These are phyloP conservation scores for Eimeria sp. DNA, from an alignment of 169 alveolate genomes.

Conservation along the genomic window DNA sequence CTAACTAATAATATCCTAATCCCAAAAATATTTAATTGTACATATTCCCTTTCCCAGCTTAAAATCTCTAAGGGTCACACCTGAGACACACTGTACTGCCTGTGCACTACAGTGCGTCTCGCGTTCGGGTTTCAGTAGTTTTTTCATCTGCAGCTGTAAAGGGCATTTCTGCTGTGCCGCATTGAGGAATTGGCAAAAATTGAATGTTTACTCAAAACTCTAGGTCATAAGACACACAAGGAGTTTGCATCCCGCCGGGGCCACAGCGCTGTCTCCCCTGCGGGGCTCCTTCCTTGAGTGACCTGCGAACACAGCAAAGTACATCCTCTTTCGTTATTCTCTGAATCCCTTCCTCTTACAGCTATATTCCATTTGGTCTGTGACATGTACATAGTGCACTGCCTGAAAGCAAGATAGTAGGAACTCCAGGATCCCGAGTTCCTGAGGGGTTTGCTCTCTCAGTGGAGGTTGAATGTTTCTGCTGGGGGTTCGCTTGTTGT, in stretches of 20 bases:
- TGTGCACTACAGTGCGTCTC: constrained; percentile 6
- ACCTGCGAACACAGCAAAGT: constrained; percentile 3
- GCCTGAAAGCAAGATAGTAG: background rate
- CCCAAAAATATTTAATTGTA: too few relatives aligned
- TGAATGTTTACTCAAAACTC: background rate
- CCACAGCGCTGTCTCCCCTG: constrained; percentile 35
- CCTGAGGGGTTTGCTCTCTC: constrained; percentile 3
- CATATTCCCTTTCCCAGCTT: too few relatives aligned
- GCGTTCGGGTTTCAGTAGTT: background rate
- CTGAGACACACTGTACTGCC: too few relatives aligned
- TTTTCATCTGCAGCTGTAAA: background rate
- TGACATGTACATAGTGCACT: background rate
- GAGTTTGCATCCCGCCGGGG: constrained; percentile 12
- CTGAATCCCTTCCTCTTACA: background rate
- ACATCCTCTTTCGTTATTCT: background rate
- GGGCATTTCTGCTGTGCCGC: background rate
- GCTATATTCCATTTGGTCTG: background rate
- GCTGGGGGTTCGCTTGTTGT: background rate
- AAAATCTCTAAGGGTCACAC: too few relatives aligned
- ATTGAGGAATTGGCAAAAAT: background rate
- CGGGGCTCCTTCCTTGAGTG: constrained; percentile 24
- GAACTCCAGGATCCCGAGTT: background rate
- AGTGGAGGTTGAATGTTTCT: background rate
- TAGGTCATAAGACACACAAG: background rate
- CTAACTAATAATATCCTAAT: too few relatives aligned